These are phyloP conservation scores for Gossypium sturtianum DNA, from an alignment of 345 rosid species.

Conservation along the genomic window DNA sequence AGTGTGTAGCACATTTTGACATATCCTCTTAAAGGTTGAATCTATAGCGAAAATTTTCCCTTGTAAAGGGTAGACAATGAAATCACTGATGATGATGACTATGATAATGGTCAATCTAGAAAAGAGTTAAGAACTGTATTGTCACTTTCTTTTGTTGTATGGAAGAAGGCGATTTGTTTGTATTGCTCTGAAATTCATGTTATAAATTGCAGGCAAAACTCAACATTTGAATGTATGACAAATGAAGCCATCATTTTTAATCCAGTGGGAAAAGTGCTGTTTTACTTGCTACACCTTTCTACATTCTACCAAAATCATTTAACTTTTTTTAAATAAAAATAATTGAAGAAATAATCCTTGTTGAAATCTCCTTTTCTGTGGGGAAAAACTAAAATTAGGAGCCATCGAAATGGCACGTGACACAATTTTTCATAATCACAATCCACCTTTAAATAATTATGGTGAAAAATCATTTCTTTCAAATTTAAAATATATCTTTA, in stretches of 20 bases:
- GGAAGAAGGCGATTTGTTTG: not conserved
- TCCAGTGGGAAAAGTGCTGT: too few species aligned
- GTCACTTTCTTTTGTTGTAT: not conserved
- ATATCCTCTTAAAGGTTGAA: conserved; percentile 10
- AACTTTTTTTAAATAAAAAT: too few species aligned
- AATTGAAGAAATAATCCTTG: too few species aligned
- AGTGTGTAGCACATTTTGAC: conserved; percentile 11
- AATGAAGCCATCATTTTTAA: too few species aligned
- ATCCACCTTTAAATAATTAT: too few species aligned
- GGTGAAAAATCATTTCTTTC: too few species aligned
- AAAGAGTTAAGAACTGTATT: conserved; percentile 13
- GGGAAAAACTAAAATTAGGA: too few species aligned
- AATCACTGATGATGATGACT: conserved; percentile 10
- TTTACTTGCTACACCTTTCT: not conserved
- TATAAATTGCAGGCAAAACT: not conserved
- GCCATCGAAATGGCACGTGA: too few species aligned
- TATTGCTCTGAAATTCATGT: not conserved
- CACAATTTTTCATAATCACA: too few species aligned
- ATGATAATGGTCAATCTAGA: conserved; percentile 16
- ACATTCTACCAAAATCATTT: too few species aligned
- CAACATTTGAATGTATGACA: not conserved
- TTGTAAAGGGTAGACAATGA: conserved; percentile 12
- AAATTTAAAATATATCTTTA: too few species aligned
- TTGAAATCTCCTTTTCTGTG: too few species aligned
- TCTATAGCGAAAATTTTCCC: conserved; percentile 13